These are phyloP conservation scores for Rhodosporidiobolus odoratus DNA, from an alignment of 768 basidiomycete species.

Conservation along the genomic window DNA sequence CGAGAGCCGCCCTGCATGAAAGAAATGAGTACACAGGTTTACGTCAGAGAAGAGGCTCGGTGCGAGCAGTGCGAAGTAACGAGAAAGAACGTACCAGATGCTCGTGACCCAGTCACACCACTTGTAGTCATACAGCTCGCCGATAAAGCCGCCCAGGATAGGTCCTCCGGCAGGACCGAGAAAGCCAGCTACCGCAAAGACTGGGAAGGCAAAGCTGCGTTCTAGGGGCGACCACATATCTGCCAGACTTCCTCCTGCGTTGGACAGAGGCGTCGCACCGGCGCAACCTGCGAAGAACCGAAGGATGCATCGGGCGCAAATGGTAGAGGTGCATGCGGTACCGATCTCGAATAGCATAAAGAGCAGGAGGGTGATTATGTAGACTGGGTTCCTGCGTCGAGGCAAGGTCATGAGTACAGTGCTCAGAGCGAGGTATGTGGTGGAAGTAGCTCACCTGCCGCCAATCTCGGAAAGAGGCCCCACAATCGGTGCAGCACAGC, in stretches of 20 bases:
- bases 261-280: constrained; percentile 7
- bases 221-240: constrained; percentile 6
- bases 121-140: neutral
- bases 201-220: neutral
- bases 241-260: constrained; percentile 6
- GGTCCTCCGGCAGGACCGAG: neutral
- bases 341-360: constrained; percentile 11
- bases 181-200: constrained; percentile 6
- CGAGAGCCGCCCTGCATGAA: neutral
- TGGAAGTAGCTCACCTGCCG: neutral
- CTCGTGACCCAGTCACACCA: constrained; percentile 9
- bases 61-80: neutral
- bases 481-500: neutral
- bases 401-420: accelerated
- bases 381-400: constrained; percentile 9
- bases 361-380: constrained; percentile 11
- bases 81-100: constrained; percentile 3
- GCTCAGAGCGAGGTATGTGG: neutral
- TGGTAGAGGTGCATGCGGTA: constrained; percentile 1
- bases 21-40: neutral
- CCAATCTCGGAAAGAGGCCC: constrained; percentile 12
- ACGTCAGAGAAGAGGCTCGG: neutral
- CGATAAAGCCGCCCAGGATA: neutral
- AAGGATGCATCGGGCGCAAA: neutral
- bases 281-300: constrained; percentile 19